Conservation (phyloP, 73 alveolate species). For the Tetrahymena borealis region DNA sequence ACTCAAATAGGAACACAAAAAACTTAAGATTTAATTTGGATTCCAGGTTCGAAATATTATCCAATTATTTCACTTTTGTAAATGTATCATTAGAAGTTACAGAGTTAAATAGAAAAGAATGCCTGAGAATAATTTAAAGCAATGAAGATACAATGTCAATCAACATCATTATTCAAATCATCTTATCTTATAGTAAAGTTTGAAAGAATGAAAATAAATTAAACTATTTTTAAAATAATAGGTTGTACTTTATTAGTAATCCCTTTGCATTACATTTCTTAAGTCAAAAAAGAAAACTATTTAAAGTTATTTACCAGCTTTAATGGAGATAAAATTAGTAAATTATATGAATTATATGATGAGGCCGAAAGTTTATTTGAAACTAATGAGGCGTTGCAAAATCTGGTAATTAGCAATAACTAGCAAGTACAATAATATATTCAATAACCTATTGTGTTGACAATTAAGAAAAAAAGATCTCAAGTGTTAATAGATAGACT, state of each 20-base stretch:
- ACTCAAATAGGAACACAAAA: neutral
- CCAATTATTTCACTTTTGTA: neutral
- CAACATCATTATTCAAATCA: neutral
- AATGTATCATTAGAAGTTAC: neutral
- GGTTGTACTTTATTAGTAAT: neutral
- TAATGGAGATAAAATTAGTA: neutral
- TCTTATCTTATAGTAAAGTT: neutral
- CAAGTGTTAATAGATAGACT: neutral
- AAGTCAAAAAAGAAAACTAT: neutral
- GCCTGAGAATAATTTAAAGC: neutral
- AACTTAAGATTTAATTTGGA: neutral
- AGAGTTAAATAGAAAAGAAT: neutral
- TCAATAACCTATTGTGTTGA: neutral
- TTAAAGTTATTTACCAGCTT: neutral
- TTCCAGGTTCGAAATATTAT: neutral
- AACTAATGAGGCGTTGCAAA: neutral
- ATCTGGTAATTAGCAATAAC: neutral
- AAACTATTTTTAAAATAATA: neutral
- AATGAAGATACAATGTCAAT: neutral
- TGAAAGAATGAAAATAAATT: too few relatives aligned
- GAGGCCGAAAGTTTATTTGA: neutral
- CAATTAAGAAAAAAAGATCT: neutral
- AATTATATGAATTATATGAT: neutral
- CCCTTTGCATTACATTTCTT: neutral
- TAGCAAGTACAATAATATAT: neutral